A percentile compares a stretch with the other conserved stretches of the same genome.
These are phyloP conservation scores for Boletellus sp. DNA, from an alignment of 768 basidiomycete species.

Conservation along the genomic window DNA sequence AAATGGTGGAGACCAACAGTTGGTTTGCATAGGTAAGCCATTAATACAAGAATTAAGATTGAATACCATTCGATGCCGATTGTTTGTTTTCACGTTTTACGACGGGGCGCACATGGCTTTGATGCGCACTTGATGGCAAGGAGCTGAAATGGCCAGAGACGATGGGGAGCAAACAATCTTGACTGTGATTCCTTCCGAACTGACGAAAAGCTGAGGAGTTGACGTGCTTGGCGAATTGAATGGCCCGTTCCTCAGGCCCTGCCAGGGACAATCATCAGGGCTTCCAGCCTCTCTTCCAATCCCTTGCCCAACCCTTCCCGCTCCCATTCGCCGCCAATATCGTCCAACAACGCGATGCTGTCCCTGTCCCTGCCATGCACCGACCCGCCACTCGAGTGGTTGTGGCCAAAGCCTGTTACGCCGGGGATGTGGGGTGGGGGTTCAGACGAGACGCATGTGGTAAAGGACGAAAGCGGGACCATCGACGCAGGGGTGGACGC, in stretches of 20 bases:
- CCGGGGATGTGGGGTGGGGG: constrained; percentile 74
- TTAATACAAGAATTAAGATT: constrained; percentile 28
- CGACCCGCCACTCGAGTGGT: constrained; percentile 25
- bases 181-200: constrained; percentile 1
- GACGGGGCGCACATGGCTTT: constrained; percentile 4
- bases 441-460: constrained; percentile 54
- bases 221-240: background rate
- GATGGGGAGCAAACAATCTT: background rate
- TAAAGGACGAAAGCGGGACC: constrained; percentile 69
- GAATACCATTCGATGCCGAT: constrained; percentile 18
- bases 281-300: constrained; percentile 78
- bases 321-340: constrained; percentile 83
- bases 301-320: constrained; percentile 79
- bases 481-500: constrained; percentile 70
- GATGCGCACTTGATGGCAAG: background rate
- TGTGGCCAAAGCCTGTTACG: constrained; percentile 45
- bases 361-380: constrained; percentile 35
- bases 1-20: background rate
- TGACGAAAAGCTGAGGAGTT: background rate
- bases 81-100: constrained; percentile 14
- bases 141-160: background rate
- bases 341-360: constrained; percentile 49
- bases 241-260: constrained; percentile 16
- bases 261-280: constrained; percentile 37
- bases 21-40: constrained; percentile 22